Conservation (phyloP, 352 stramenopile genomes). For the Thalassiosira pacifica region DNA sequence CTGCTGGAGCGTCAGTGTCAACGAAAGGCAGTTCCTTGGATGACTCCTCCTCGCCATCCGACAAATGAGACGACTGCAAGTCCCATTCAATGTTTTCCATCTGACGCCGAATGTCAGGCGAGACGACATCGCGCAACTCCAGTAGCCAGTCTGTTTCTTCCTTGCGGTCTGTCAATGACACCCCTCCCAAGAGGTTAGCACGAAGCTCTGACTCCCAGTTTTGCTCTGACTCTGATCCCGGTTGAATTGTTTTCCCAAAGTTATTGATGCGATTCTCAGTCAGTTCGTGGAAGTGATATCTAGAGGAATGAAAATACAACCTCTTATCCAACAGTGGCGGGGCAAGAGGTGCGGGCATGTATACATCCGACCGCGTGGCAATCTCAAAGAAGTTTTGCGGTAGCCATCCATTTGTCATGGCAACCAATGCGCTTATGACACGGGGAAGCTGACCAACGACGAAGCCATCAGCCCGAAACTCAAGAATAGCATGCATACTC, state of each 20-base stretch:
- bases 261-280: constrained; percentile 22
- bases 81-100: constrained; percentile 26
- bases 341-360: constrained; percentile 63
- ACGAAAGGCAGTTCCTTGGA: constrained; percentile 20
- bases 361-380: constrained; percentile 59
- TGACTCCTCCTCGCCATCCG: constrained; percentile 16
- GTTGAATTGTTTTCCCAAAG: constrained; percentile 37
- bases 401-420: constrained; percentile 78
- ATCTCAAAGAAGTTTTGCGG: constrained; percentile 68
- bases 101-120: constrained; percentile 37
- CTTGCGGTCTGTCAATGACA: background rate
- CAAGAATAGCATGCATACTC: constrained; percentile 64
- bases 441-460: constrained; percentile 71
- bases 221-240: constrained; percentile 17
- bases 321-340: constrained; percentile 46
- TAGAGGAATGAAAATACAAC: constrained; percentile 69
- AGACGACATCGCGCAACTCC: constrained; percentile 51
- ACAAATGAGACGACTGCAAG: background rate
- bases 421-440: constrained; percentile 70
- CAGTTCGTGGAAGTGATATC: constrained; percentile 83
- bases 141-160: constrained; percentile 60
- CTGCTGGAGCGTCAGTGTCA: constrained; percentile 22
- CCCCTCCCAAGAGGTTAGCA: constrained; percentile 27
- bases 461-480: constrained; percentile 80
- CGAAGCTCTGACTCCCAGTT: constrained; percentile 46